phyloP scores from a whole-genome alignment of 306 rosid species.

The Rubus parviflorus region DNA sequence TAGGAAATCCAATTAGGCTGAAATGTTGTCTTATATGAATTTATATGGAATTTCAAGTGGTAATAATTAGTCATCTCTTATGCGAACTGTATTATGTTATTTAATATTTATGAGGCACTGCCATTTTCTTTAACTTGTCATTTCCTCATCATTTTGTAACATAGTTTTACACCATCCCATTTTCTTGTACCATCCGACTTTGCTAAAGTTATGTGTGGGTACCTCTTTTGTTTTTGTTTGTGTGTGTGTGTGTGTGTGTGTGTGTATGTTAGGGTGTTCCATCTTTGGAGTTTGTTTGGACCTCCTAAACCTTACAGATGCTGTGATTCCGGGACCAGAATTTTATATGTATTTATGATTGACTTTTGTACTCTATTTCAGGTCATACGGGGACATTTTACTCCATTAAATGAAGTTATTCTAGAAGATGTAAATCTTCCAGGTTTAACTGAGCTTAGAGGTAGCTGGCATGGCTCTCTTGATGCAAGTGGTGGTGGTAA shows the following conservation, averaged over 20 bases:
- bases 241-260: no score
- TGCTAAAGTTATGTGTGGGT: background rate
- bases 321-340: background rate
- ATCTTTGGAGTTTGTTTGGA: background rate
- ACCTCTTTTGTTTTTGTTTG: background rate
- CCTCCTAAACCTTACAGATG: background rate
- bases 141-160: background rate
- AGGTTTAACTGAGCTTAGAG: constrained; percentile 80
- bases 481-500: constrained; percentile 97
- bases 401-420: constrained; percentile 54
- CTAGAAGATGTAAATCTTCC: constrained; percentile 80
- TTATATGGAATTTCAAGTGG: no score
- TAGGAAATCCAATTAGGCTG: no score
- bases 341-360: constrained; percentile 9
- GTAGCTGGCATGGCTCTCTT: constrained; percentile 89
- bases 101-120: background rate
- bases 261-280: background rate
- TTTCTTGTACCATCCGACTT: background rate
- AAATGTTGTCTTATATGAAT: no score
- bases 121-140: background rate
- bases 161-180: background rate
- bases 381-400: constrained; percentile 58
- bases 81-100: background rate
- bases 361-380: constrained; percentile 32
- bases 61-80: no score